Percentiles rank a stretch among this genome's conserved stretches.
Conservation (phyloP, 306 rosid species). For the Cucumis hystrix region DNA sequence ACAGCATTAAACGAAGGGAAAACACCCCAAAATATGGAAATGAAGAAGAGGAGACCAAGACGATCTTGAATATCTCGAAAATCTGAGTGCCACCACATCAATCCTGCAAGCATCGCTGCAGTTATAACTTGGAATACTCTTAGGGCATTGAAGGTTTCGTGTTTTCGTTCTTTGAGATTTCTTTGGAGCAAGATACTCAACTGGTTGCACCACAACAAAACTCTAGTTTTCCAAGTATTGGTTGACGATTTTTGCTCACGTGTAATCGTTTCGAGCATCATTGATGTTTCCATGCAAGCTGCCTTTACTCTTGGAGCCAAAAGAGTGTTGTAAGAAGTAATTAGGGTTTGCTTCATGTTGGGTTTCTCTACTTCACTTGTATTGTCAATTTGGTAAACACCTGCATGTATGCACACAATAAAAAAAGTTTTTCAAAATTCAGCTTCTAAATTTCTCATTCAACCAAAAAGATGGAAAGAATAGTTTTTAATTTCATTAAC, state of each 20-base stretch:
- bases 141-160: constrained; percentile 64
- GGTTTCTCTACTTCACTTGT: constrained; percentile 45
- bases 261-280: constrained; percentile 9
- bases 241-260: background rate
- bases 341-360: constrained; percentile 46
- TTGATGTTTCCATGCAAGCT: constrained; percentile 29
- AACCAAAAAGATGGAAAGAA: background rate
- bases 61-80: constrained; percentile 61
- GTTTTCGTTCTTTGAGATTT: constrained; percentile 80
- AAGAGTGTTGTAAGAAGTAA: constrained; percentile 56
- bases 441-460: background rate
- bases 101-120: constrained; percentile 57
- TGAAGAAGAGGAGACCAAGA: constrained; percentile 83
- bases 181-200: constrained; percentile 55
- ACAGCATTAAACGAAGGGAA: constrained; percentile 74
- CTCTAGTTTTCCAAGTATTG: constrained; percentile 4
- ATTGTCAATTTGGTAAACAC: constrained; percentile 50
- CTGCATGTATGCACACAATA: constrained; percentile 23
- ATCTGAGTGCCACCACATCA: constrained; percentile 94
- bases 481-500: background rate
- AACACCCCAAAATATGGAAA: constrained; percentile 91
- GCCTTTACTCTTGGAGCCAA: constrained; percentile 63
- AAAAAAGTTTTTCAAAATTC: background rate
- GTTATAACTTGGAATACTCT: constrained; percentile 62
- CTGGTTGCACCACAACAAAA: constrained; percentile 57